Percentiles rank a stretch among this genome's conserved stretches.
Conservation (phyloP, 2,329 filamentous ascomycete species). For the Colletotrichum tofieldiae region DNA sequence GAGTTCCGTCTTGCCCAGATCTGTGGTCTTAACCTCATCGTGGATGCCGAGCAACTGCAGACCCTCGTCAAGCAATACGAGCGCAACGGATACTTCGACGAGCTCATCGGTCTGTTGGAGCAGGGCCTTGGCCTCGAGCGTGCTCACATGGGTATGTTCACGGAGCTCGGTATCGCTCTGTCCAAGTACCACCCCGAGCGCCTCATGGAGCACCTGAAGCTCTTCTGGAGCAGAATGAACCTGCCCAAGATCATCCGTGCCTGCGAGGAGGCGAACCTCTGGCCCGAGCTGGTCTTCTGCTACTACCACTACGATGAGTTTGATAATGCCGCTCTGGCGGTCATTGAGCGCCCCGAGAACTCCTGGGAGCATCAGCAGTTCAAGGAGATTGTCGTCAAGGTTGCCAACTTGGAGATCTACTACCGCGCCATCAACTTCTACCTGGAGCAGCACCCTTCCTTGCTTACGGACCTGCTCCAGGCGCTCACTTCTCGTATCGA, state of each 20-base stretch:
- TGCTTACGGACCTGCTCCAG: constrained; percentile 96
- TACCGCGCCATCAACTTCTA: constrained; percentile 98
- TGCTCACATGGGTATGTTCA: constrained; percentile 98
- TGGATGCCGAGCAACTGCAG: constrained; percentile 95
- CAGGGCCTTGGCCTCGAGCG: constrained; percentile 94
- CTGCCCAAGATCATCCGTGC: constrained; percentile 96
- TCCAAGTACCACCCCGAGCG: constrained; percentile 96
- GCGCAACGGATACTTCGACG: constrained; percentile 96
- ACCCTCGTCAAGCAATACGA: constrained; percentile 97
- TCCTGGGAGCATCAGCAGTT: constrained; percentile 99
- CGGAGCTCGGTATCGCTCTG: constrained; percentile 89
- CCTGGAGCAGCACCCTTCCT: constrained; percentile 94
- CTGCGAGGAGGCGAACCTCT: constrained; percentile 94
- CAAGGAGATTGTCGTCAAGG: constrained; percentile 98
- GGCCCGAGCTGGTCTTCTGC: constrained; percentile 97
- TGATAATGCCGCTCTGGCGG: constrained; percentile 95
- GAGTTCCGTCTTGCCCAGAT: constrained; percentile 99
- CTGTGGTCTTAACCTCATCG: constrained; percentile 97
- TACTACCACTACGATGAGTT: constrained; percentile 99
- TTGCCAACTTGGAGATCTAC: constrained; percentile 98
- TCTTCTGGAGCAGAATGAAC: constrained; percentile 99
- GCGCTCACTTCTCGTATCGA: constrained; percentile 94
- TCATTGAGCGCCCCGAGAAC: constrained; percentile 98
- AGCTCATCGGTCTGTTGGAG: constrained; percentile 94
- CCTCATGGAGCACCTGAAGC: constrained; percentile 97